phyloP scores from a whole-genome alignment of 148 eudicot genomes.

The Diospyros kaki region DNA sequence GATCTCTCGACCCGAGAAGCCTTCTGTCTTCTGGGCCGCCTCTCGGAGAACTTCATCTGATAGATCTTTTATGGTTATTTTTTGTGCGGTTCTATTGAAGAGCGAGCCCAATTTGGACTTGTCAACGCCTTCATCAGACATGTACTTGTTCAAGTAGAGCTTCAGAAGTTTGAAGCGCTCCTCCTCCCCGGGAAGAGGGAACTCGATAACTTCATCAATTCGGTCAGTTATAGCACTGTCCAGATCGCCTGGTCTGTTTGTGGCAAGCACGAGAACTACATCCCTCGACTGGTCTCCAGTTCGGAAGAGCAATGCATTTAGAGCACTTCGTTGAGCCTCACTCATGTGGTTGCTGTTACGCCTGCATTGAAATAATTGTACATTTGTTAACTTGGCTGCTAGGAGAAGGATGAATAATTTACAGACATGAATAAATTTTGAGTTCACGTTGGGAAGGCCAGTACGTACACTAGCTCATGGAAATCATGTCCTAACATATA shows the following conservation, averaged over 20 bases:
- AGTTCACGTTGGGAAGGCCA: too few relatives aligned
- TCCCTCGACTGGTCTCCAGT: conserved; percentile 98
- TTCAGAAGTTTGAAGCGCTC: conserved; percentile 82
- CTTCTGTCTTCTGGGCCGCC: conserved; percentile 78
- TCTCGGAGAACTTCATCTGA: conserved; percentile 69
- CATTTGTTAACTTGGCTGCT: background rate
- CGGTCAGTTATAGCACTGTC: conserved; percentile 91
- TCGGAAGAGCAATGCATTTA: conserved; percentile 85
- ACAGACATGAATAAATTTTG: background rate
- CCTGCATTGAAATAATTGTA: conserved; percentile 30
- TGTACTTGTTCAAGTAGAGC: conserved; percentile 73
- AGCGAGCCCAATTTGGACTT: conserved; percentile 49
- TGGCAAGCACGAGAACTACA: conserved; percentile 90
- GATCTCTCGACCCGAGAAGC: conserved; percentile 96
- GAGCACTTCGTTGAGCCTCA: conserved; percentile 94
- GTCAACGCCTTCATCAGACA: conserved; percentile 25
- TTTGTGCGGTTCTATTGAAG: conserved; percentile 45
- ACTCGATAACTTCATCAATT: conserved; percentile 90
- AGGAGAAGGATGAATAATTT: background rate
- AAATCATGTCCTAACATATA: too few relatives aligned
- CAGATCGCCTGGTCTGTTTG: conserved; percentile 92
- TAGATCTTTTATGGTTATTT: conserved; percentile 62
- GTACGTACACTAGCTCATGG: too few relatives aligned
- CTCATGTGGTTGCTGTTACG: conserved; percentile 94
- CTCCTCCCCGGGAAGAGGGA: conserved; percentile 88